Conservation (phyloP, 768 basidiomycete genomes). For the Russula vinacea region DNA sequence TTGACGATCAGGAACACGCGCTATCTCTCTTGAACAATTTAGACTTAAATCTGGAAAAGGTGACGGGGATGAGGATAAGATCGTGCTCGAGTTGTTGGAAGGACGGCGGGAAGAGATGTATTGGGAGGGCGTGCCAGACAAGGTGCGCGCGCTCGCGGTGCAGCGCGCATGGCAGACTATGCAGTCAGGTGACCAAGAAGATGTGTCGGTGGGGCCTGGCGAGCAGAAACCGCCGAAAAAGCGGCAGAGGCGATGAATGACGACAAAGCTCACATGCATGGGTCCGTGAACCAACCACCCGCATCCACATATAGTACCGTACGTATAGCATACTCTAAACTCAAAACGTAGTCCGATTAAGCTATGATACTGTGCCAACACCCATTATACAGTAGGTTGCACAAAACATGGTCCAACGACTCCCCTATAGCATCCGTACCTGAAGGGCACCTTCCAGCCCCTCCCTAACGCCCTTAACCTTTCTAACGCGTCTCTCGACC, state of each 20-base stretch:
- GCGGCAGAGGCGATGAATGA: constrained; percentile 9
- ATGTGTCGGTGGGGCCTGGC: background rate
- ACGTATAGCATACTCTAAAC: constrained; percentile 1
- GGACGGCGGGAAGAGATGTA: constrained; percentile 69
- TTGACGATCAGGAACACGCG: constrained; percentile 53
- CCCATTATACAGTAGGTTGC: too few species aligned
- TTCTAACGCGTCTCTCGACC: constrained; percentile 31
- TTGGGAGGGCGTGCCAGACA: constrained; percentile 78
- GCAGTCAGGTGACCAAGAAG: background rate
- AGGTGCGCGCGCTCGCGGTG: constrained; percentile 60
- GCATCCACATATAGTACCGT: background rate
- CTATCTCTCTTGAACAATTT: constrained; percentile 48
- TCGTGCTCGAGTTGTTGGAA: constrained; percentile 53
- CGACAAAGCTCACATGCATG: too few species aligned
- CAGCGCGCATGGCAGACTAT: constrained; percentile 39
- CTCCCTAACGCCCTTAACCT: constrained; percentile 34
- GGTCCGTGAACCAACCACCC: background rate
- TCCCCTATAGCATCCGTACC: background rate
- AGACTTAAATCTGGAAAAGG: background rate
- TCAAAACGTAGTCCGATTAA: background rate
- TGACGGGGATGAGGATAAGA: constrained; percentile 32
- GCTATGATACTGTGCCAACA: background rate
- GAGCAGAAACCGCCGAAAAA: constrained; percentile 1
- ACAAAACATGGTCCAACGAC: background rate
- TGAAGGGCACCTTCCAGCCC: constrained; percentile 36